Evolutionary conservation across 2,329 filamentous ascomycete species (phyloP).

Genomic region (Ascochyta pisi): DNA sequence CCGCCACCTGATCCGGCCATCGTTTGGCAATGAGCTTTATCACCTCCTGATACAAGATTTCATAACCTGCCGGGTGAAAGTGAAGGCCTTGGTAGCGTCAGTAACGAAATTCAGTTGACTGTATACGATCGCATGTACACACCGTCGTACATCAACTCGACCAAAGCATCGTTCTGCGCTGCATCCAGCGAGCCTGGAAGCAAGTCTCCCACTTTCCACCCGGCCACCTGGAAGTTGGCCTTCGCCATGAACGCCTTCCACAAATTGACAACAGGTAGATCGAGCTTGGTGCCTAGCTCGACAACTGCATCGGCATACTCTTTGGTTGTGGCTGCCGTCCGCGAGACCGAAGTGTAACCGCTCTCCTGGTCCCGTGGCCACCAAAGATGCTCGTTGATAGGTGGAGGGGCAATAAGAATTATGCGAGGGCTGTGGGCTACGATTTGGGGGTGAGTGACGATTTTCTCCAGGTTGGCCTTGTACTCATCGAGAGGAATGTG

Average conservation of each 20-base stretch:
- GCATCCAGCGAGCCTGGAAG: constrained; percentile 65
- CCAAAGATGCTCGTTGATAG: constrained; percentile 77
- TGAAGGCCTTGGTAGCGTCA: constrained; percentile 59
- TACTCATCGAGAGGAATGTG: constrained; percentile 80
- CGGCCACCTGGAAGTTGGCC: constrained; percentile 56
- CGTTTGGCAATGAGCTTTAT: constrained; percentile 58
- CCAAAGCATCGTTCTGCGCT: constrained; percentile 63
- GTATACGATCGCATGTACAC: constrained; percentile 22
- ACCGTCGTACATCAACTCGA: constrained; percentile 64
- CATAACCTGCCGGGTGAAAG: constrained; percentile 63
- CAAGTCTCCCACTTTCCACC: constrained; percentile 52
- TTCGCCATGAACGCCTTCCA: constrained; percentile 78
- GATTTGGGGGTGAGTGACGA: constrained; percentile 75
- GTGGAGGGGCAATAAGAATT: constrained; percentile 82
- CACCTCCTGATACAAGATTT: constrained; percentile 61
- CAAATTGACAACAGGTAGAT: constrained; percentile 75
- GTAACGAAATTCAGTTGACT: background rate
- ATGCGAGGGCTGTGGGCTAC: constrained; percentile 73
- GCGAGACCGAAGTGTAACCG: constrained; percentile 48
- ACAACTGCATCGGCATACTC: constrained; percentile 71
- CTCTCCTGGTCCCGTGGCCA: constrained; percentile 55
- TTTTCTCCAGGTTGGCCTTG: constrained; percentile 72
- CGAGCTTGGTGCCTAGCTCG: constrained; percentile 63
- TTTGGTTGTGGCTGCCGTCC: constrained; percentile 67
- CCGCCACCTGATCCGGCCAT: constrained; percentile 64